phyloP scores from a whole-genome alignment of 257 asterid species.

The Solanum sejunctum region DNA sequence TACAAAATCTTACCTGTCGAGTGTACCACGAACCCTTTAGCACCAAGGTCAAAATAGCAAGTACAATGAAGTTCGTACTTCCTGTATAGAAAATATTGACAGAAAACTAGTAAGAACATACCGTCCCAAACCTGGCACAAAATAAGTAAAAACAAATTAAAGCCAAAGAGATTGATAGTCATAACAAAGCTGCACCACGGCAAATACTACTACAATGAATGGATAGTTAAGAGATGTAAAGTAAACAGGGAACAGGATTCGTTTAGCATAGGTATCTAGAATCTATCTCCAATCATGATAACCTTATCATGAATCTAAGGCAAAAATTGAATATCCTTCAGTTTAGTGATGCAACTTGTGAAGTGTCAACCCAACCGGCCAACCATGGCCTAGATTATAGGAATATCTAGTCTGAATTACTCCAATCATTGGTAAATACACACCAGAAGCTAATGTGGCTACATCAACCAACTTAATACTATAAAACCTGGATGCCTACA shows the following conservation, averaged over 20 bases:
- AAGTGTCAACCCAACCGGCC: no score
- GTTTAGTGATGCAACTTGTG: not conserved
- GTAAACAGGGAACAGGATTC: not conserved
- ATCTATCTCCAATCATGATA: not conserved
- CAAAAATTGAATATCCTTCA: not conserved
- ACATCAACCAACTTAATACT: not conserved
- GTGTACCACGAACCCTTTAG: slow-evolving; percentile 82
- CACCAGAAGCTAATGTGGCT: not conserved
- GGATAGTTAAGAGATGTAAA: not conserved
- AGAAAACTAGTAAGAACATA: not conserved
- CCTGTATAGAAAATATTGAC: slow-evolving; percentile 25
- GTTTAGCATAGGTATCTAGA: not conserved
- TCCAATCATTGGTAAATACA: not conserved
- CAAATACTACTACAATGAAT: not conserved
- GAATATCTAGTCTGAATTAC: not conserved
- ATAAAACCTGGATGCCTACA: not conserved
- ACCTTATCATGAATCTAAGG: not conserved
- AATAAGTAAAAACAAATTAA: no score
- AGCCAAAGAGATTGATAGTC: not conserved
- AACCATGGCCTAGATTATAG: not conserved
- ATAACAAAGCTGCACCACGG: not conserved
- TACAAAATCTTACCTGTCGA: slow-evolving; percentile 53
- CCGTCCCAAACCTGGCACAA: not conserved
- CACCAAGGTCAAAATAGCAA: slow-evolving; percentile 70
- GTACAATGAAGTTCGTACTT: slow-evolving; percentile 75